A percentile compares a stretch with the other conserved stretches of the same genome.
Conservation (phyloP, 306 rosid genomes). For the Erythrophleum fordii region DNA sequence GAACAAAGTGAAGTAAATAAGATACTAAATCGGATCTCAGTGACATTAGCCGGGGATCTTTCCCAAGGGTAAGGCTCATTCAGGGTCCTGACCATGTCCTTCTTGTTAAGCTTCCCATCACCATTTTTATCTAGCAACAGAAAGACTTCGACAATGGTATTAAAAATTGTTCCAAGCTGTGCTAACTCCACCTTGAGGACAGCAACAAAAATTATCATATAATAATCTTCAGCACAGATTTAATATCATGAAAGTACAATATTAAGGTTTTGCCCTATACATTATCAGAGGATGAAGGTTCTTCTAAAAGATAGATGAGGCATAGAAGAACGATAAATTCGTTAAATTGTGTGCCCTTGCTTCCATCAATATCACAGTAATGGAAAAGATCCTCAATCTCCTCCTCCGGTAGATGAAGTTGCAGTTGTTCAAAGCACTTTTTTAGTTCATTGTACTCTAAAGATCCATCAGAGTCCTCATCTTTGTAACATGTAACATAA, state of each 20-base stretch:
- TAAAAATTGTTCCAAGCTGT: slow-evolving; percentile 70
- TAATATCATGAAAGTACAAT: slow-evolving; percentile 26
- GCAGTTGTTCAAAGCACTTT: slow-evolving; percentile 64
- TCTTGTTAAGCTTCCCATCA: slow-evolving; percentile 76
- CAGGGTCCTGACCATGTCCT: slow-evolving; percentile 74
- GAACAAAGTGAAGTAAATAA: slow-evolving; percentile 37
- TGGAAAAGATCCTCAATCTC: slow-evolving; percentile 75
- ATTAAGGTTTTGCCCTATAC: slow-evolving; percentile 47
- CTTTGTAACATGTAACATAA: slow-evolving; percentile 49
- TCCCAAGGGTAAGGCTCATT: slow-evolving; percentile 68
- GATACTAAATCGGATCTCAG: slow-evolving; percentile 67
- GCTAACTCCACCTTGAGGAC: slow-evolving; percentile 60
- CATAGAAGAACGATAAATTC: slow-evolving; percentile 93
- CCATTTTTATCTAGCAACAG: slow-evolving; percentile 78
- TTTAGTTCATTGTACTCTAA: slow-evolving; percentile 73
- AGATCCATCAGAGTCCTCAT: slow-evolving; percentile 81
- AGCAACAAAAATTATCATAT: slow-evolving; percentile 43
- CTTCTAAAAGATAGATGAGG: slow-evolving; percentile 76
- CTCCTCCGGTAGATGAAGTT: slow-evolving; percentile 62
- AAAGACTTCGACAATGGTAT: slow-evolving; percentile 71
- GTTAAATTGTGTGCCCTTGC: slow-evolving; percentile 81
- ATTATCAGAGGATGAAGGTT: slow-evolving; percentile 49
- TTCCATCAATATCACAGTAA: slow-evolving; percentile 84
- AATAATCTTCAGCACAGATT: slow-evolving; percentile 26
- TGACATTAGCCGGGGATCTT: slow-evolving; percentile 79